A percentile compares a stretch with the other conserved stretches of the same genome.
Conservation (phyloP, 1,284 basidiomycete species). For the Neotropicomus parvogracilis region DNA sequence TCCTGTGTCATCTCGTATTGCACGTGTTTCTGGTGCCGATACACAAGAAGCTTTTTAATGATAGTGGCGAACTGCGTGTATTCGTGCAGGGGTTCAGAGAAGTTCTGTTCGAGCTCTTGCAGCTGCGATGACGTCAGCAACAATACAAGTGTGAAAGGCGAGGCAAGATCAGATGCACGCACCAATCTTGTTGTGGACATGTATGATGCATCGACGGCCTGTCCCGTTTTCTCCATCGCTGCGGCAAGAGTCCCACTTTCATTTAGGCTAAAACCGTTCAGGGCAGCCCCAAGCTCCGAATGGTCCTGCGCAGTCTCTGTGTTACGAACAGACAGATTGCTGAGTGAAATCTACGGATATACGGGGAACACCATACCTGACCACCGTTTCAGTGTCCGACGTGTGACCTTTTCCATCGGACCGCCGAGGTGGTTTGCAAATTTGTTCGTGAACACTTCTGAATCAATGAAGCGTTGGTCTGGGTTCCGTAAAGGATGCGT, state of each 20-base stretch:
- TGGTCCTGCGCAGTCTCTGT: conserved; percentile 86
- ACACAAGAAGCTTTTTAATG: conserved; percentile 90
- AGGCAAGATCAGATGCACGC: conserved; percentile 12
- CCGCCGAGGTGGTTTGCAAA: conserved; percentile 90
- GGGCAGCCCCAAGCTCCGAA: conserved; percentile 89
- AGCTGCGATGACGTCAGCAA: conserved; percentile 48
- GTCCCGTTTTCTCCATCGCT: conserved; percentile 89
- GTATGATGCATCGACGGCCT: conserved; percentile 93
- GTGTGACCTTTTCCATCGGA: conserved; percentile 94
- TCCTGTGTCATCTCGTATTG: conserved; percentile 98
- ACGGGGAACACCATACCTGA: conserved; percentile 51
- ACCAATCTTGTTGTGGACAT: conserved; percentile 89
- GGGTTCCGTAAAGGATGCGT: conserved; percentile 83
- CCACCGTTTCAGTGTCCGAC: conserved; percentile 91
- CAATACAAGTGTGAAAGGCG: conserved; percentile 8
- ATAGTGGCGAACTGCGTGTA: conserved; percentile 94
- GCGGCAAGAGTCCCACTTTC: conserved; percentile 70
- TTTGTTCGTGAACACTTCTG: conserved; percentile 94
- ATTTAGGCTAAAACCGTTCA: conserved; percentile 95
- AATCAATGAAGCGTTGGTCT: conserved; percentile 93
- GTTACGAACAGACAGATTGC: conserved; percentile 6
- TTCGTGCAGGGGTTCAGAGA: conserved; percentile 94
- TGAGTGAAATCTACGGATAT: conserved; percentile 3
- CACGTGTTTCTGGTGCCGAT: conserved; percentile 97
- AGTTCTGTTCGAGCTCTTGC: conserved; percentile 88